A percentile compares a stretch with the other conserved stretches of the same genome.
Conservation (phyloP, 345 rosid genomes). For the Boechera stricta region DNA sequence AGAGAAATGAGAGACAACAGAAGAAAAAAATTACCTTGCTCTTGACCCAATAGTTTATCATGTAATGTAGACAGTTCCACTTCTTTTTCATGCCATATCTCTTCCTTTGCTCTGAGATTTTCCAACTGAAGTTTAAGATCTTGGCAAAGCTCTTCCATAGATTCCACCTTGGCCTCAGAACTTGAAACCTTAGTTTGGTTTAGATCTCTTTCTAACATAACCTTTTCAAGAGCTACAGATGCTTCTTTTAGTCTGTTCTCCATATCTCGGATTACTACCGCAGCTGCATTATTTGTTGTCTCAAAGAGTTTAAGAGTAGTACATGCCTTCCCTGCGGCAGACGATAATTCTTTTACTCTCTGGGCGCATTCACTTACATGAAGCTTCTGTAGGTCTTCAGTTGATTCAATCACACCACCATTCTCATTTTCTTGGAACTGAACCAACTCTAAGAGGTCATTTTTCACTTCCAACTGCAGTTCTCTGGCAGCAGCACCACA, state of each 20-base stretch:
- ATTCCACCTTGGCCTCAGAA: conserved; percentile 62
- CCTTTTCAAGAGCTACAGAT: conserved; percentile 48
- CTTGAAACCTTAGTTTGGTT: conserved; percentile 55
- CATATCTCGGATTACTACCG: conserved; percentile 59
- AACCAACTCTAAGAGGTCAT: conserved; percentile 55
- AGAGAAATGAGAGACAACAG: conserved; percentile 24
- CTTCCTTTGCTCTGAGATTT: conserved; percentile 54
- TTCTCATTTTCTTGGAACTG: conserved; percentile 48
- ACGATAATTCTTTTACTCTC: conserved; percentile 54
- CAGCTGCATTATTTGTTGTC: conserved; percentile 57
- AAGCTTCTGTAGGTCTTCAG: conserved; percentile 42
- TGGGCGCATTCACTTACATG: conserved; percentile 48
- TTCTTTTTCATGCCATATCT: conserved; percentile 70
- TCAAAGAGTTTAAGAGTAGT: conserved; percentile 55
- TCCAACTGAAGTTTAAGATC: conserved; percentile 56
- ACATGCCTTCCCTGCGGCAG: conserved; percentile 53
- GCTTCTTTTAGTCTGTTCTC: conserved; percentile 58
- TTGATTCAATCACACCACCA: conserved; percentile 45
- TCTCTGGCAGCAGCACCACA: conserved; percentile 62
- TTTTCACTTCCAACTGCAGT: conserved; percentile 61
- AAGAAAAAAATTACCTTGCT: conserved; percentile 54
- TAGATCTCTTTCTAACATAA: conserved; percentile 58
- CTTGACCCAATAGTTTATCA: conserved; percentile 49
- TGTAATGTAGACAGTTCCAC: conserved; percentile 55
- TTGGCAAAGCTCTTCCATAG: conserved; percentile 54